Evolutionary conservation across 306 rosid species (phyloP), one percentile per base, ranked within the genome.

Genomic region (Pterocarpus macrocarpus): DNA sequence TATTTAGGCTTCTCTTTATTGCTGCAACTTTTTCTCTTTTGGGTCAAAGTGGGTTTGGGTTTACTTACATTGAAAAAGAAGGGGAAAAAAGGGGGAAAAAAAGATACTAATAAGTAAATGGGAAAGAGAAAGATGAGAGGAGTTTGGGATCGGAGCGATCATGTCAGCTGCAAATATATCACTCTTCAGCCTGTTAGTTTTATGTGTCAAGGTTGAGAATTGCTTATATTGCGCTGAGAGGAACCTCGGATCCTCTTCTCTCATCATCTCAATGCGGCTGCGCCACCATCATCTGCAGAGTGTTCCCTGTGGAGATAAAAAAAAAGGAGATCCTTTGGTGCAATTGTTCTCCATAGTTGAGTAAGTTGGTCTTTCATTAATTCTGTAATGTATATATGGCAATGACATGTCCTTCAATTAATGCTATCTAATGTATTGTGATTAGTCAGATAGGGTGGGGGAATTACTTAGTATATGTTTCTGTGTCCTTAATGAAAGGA

Each of bases 161-260:
- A 95, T 95, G 98, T 95, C 99, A 90, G 99, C 99, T 76, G 96
- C 99, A 93, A 86, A 82, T 61, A 73, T 6, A n/a, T 49, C 38
- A 30, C 65, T 34, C 79, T 70, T 86, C 89, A 85, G 85, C 91
- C 89, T 85, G 71, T 80, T 82, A 73, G 79, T 86, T 92, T 94
- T 88, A 81, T 86, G 80, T 50, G 83, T 83, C 84, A 89, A 84
- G 98, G 97, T 82, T 94, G 95, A 87, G 77, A 84, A 67, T 49
- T 64, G 69, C 75, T 73, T 61, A 81, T 72, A 58, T 88, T 93
- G 97, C 91, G 94, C 97, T 88, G 99, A 95, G 99, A 95, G 94
- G 98, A 95, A 91, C 99, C 98, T 93, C 99, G 93, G 99, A 95
- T 95, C 98, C 92, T 88, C 88, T 80, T 84, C 85, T 87, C 86